Evolutionary conservation across 2,329 filamentous ascomycete species (phyloP).

Genomic region (Epichloe aotearoae): DNA sequence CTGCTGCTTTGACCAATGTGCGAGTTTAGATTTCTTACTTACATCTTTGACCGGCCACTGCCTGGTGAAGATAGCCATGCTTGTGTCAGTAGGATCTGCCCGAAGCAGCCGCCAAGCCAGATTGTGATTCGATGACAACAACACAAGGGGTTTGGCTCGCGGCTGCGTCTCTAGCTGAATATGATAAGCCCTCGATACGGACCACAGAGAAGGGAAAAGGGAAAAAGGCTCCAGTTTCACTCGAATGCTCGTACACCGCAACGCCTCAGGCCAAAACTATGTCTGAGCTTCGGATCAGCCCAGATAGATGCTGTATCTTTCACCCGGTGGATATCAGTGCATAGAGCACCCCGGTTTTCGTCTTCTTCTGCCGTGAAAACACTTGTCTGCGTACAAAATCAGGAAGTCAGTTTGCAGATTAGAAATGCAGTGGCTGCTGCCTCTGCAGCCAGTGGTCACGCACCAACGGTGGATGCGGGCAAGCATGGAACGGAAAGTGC

Average conservation of each 20-base stretch:
- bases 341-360: too few species aligned
- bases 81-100: constrained; percentile 1
- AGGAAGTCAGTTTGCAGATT: too few species aligned
- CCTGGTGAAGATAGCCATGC: constrained; percentile 27
- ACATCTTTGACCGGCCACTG: constrained; percentile 38
- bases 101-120: neutral
- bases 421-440: neutral
- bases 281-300: neutral
- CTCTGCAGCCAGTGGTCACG: neutral
- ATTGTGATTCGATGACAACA: neutral
- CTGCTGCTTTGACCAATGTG: neutral
- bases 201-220: neutral
- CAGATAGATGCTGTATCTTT: neutral
- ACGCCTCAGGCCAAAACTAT: neutral
- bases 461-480: neutral
- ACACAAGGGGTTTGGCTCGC: neutral
- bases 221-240: neutral
- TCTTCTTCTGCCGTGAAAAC: too few species aligned
- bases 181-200: neutral
- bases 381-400: too few species aligned
- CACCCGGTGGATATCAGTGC: too few species aligned
- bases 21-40: constrained; percentile 9
- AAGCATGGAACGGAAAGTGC: neutral
- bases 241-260: neutral
- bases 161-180: neutral